Conservation (phyloP, 768 basidiomycete genomes). For the Lactifluus hygrophoroides region DNA sequence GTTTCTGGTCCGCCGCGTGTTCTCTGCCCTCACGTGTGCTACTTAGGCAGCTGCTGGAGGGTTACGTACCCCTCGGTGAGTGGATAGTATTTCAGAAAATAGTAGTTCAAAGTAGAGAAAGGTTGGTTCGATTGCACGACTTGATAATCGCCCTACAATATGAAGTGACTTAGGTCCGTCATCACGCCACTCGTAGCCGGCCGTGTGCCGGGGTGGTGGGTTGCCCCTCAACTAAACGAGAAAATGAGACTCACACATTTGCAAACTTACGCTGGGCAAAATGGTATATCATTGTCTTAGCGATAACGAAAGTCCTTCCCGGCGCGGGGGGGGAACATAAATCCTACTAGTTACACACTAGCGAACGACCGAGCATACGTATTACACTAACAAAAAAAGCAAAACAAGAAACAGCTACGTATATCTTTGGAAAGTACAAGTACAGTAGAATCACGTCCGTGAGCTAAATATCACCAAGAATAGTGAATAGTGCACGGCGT, state of each 20-base stretch:
- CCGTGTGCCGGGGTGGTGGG: neutral
- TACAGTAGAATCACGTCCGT: slow-evolving; percentile 1
- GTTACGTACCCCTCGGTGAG: neutral
- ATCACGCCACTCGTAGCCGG: neutral
- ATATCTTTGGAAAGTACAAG: neutral
- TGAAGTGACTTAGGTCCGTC: neutral
- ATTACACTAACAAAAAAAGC: neutral
- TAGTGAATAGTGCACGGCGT: neutral
- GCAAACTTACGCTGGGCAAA: neutral
- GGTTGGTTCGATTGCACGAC: neutral
- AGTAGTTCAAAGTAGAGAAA: neutral
- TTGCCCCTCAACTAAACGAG: neutral
- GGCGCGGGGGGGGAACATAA: neutral
- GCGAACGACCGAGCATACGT: neutral
- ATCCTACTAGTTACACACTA: neutral
- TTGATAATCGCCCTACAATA: neutral
- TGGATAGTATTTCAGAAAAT: neutral
- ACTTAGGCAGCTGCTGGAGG: neutral
- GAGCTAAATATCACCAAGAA: neutral
- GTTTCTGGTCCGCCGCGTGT: too few relatives aligned
- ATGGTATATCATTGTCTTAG: neutral
- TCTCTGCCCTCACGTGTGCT: too few relatives aligned
- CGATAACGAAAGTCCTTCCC: neutral
- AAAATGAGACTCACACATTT: neutral
- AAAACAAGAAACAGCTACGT: neutral